Conservation (phyloP, 2,329 filamentous ascomycete species). For the Septoria petroselini region DNA sequence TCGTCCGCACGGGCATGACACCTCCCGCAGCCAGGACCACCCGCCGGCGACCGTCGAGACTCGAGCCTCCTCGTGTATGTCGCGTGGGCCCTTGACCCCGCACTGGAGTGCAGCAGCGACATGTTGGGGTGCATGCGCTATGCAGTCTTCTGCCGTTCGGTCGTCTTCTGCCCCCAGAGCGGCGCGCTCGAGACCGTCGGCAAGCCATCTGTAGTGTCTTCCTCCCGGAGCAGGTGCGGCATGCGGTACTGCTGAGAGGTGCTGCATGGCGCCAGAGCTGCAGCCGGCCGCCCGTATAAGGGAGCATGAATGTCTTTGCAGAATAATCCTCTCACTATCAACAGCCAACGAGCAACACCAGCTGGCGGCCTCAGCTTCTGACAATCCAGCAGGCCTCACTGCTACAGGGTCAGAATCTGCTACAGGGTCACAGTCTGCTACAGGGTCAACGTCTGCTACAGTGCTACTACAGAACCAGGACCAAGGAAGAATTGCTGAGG, state of each 20-base stretch:
- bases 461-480: too few relatives aligned
- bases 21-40: constrained; percentile 4
- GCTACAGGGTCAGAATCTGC: not conserved
- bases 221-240: constrained; percentile 10
- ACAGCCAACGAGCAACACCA: constrained; percentile 1
- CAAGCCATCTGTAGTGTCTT: constrained; percentile 6
- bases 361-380: constrained; percentile 16
- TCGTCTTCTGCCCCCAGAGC: not conserved
- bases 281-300: constrained; percentile 11
- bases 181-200: constrained; percentile 6
- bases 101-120: constrained; percentile 7
- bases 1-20: constrained; percentile 10
- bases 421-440: too few relatives aligned
- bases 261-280: constrained; percentile 6
- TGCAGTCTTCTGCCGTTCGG: too few relatives aligned
- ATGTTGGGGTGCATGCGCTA: constrained; percentile 8
- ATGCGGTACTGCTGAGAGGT: constrained; percentile 4
- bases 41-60: not conserved
- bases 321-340: too few relatives aligned
- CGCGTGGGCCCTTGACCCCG: constrained; percentile 4
- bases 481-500: too few relatives aligned
- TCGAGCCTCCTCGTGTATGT: constrained; percentile 1
- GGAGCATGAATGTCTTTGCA: constrained; percentile 1
- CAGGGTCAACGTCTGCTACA: too few relatives aligned
- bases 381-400: not conserved